Base-by-base conservation (phyloP, 805 yeast species). In the Yueomyces sp. region DNA sequence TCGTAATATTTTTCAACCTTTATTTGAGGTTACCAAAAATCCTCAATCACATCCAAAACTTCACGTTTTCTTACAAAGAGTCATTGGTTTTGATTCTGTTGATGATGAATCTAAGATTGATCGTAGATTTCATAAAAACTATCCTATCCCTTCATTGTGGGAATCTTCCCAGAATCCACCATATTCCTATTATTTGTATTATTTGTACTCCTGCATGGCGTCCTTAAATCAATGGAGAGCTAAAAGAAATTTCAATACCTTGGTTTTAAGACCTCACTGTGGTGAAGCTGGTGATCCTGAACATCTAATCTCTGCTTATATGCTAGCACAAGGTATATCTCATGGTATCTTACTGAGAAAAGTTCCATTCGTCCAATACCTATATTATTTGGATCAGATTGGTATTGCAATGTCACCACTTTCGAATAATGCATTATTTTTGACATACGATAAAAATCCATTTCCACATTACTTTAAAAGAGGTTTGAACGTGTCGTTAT, bases 201-300 rank as follows among this genome's bases (percentile, higher is more conserved):
- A 88, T 66, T 59, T 92, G 45, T 90, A 77, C 60, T 81, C 96
- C 30, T 88, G 88, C 63, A 63, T 92, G 62, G 77, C 94, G 2
- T 76, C 95, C 6, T 72, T 92, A 61, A 92, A 92, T 58, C 78
- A 81, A 49, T 82, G 90, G 77, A 76, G 99, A 64, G 66, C 70
- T 33, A 71, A 68, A 45, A 73, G 88, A 45, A 82, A 84, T 0
- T 83, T 77, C 64, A 88, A 84, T 60, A 88, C 96, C 0, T 81
- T 92, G 64, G 94, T 86, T n/a, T 68, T 92, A 54, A 76, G 98
- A 55, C 99, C 99, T 3, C 99, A 92, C 63, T 85, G 95, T 53
- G 99, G 99, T 49, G 99, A 92, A 64, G 99, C 98, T n/a, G 99
- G 99, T 47, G 98, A 92, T 58, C 96, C 97, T 1, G 97, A 92